phyloP scores from a whole-genome alignment of 345 rosid species.

The Nephelium lappaceum region DNA sequence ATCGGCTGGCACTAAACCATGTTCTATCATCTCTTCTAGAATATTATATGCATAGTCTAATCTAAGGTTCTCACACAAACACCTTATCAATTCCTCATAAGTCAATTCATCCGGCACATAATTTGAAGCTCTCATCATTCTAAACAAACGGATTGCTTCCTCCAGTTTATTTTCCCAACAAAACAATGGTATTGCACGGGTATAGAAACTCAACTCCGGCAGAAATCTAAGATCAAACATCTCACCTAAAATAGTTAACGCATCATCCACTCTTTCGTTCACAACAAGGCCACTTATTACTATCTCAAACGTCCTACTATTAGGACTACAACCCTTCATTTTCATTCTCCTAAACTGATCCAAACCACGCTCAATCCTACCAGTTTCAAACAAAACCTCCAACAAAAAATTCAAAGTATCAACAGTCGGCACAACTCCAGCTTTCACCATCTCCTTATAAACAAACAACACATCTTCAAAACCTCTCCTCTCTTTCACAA shows the following conservation, averaged over 20 bases:
- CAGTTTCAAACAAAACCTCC: slow-evolving; percentile 46
- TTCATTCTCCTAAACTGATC: slow-evolving; percentile 55
- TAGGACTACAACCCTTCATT: slow-evolving; percentile 50
- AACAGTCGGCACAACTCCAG: slow-evolving; percentile 43
- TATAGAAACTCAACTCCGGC: slow-evolving; percentile 40
- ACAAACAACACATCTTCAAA: slow-evolving; percentile 47
- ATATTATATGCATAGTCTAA: slow-evolving; percentile 41
- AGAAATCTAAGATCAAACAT: slow-evolving; percentile 37
- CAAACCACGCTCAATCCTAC: slow-evolving; percentile 42
- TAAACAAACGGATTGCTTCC: slow-evolving; percentile 41
- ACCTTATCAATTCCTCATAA: slow-evolving; percentile 35
- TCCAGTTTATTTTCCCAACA: slow-evolving; percentile 43
- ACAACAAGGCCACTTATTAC: slow-evolving; percentile 45
- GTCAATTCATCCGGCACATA: slow-evolving; percentile 32
- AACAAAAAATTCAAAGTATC: slow-evolving; percentile 52
- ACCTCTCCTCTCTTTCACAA: slow-evolving; percentile 42
- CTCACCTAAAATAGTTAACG: slow-evolving; percentile 38
- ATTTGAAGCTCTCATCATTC: slow-evolving; percentile 43
- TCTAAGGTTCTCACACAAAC: slow-evolving; percentile 43
- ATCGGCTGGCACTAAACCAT: slow-evolving; percentile 24
- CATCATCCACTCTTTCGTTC: slow-evolving; percentile 35
- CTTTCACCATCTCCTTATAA: slow-evolving; percentile 68
- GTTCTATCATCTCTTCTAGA: slow-evolving; percentile 44
- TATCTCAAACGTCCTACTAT: slow-evolving; percentile 50
- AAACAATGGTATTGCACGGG: slow-evolving; percentile 39